Conservation (phyloP, 768 basidiomycete species). For the Xerocomellus intermedius region DNA sequence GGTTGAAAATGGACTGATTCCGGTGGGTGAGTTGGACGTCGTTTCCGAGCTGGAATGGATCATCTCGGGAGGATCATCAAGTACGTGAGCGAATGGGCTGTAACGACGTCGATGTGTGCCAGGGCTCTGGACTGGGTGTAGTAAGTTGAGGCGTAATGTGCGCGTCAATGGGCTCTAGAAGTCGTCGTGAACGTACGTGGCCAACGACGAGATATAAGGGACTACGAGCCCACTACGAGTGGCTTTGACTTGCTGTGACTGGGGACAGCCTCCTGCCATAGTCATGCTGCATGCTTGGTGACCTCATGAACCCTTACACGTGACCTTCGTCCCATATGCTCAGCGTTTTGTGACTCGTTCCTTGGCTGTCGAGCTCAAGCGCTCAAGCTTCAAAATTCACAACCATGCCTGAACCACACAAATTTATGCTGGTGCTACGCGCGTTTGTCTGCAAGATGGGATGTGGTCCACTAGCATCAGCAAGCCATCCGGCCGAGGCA, state of each 20-base stretch:
- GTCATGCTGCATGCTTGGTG: not conserved
- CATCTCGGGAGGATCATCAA: conserved; percentile 27
- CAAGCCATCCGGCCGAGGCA: too few relatives aligned
- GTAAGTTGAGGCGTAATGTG: not conserved
- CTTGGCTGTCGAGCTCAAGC: too few relatives aligned
- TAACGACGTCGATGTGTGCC: not conserved
- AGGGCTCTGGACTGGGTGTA: not conserved
- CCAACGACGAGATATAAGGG: not conserved
- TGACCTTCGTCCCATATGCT: too few relatives aligned
- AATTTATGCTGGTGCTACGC: too few relatives aligned
- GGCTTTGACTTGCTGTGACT: conserved; percentile 8
- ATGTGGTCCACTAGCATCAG: too few relatives aligned
- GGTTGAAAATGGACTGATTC: conserved; percentile 40
- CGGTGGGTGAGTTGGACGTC: conserved; percentile 33
- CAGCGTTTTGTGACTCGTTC: not conserved
- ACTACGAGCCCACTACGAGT: not conserved
- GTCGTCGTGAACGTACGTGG: not conserved
- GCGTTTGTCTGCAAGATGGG: too few relatives aligned
- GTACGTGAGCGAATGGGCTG: not conserved
- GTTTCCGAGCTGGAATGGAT: conserved; percentile 37
- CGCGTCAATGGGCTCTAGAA: not conserved
- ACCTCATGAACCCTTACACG: not conserved
- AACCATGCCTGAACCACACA: too few relatives aligned
- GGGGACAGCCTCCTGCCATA: conserved; percentile 2
- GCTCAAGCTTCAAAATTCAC: too few relatives aligned